Conservation (phyloP, 2,329 filamentous ascomycete species). For the Clarireedia sp. region DNA sequence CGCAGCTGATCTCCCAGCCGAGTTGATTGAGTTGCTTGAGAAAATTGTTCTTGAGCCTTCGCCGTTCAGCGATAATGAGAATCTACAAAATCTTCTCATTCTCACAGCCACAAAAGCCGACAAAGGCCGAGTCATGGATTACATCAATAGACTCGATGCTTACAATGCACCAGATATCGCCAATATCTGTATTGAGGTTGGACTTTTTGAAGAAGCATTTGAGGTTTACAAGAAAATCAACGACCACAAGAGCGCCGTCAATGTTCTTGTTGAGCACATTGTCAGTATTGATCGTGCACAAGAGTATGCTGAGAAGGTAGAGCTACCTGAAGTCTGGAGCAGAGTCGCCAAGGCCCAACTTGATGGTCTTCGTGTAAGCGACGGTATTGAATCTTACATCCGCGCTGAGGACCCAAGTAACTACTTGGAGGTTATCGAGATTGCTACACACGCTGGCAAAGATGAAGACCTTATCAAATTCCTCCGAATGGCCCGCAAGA, state of each 20-base stretch:
- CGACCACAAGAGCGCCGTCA: constrained; percentile 77
- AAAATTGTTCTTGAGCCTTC: constrained; percentile 99
- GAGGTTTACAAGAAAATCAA: constrained; percentile 98
- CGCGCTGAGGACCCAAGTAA: constrained; percentile 89
- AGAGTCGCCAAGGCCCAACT: constrained; percentile 96
- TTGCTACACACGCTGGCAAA: constrained; percentile 89
- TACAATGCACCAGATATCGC: constrained; percentile 93
- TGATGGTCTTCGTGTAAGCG: constrained; percentile 84
- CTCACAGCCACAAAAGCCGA: constrained; percentile 96
- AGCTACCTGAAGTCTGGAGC: constrained; percentile 94
- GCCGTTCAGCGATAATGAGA: constrained; percentile 94
- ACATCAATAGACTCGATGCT: constrained; percentile 82
- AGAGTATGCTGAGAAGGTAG: constrained; percentile 89
- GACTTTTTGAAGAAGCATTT: constrained; percentile 92
- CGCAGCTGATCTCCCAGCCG: constrained; percentile 78
- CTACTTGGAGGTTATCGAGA: constrained; percentile 93
- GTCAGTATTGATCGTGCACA: constrained; percentile 97
- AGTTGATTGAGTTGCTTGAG: constrained; percentile 94
- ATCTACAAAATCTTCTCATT: constrained; percentile 91
- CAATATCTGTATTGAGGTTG: constrained; percentile 85
- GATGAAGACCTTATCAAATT: constrained; percentile 96
- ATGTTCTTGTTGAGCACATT: constrained; percentile 90
- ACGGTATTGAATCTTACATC: constrained; percentile 95
- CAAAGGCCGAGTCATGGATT: constrained; percentile 89
- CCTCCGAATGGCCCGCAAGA: constrained; percentile 95